Conservation (phyloP, 768 basidiomycete species). For the Amanita rimosa region DNA sequence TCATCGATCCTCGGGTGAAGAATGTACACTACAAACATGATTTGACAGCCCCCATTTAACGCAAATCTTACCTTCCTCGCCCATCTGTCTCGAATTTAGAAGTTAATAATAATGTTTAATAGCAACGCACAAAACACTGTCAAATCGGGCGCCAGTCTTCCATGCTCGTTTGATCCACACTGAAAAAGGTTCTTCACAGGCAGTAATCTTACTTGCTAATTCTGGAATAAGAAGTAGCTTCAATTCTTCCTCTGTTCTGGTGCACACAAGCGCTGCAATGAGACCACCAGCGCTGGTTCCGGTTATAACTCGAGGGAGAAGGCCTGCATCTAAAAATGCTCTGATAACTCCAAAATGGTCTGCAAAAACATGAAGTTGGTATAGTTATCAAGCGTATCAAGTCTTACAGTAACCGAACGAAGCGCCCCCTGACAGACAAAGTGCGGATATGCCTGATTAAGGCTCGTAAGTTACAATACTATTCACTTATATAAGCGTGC, state of each 20-base stretch:
- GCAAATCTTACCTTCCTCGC: conserved; percentile 61
- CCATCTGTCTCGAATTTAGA: conserved; percentile 40
- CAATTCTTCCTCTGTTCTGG: conserved; percentile 82
- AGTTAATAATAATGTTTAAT: conserved; percentile 7
- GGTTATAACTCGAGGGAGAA: conserved; percentile 87
- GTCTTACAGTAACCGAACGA: conserved; percentile 87
- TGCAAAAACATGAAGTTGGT: conserved; percentile 16
- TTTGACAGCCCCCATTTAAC: neutral
- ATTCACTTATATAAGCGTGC: neutral
- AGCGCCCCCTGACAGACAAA: conserved; percentile 95
- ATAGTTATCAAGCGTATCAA: neutral
- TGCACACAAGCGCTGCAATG: conserved; percentile 66
- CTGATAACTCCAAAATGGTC: conserved; percentile 88
- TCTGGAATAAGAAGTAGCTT: conserved; percentile 67
- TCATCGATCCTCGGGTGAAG: conserved; percentile 89
- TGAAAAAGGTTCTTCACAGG: conserved; percentile 65
- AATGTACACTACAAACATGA: conserved; percentile 50
- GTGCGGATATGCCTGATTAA: conserved; percentile 52
- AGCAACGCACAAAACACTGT: conserved; percentile 40
- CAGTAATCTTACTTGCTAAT: conserved; percentile 74
- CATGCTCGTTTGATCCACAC: conserved; percentile 66
- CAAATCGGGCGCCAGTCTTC: conserved; percentile 91
- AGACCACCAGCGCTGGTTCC: conserved; percentile 93
- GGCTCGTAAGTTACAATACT: neutral
- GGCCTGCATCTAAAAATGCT: conserved; percentile 77